Base-by-base conservation (phyloP, 176 grass and related monocot genomes). In the Eragrostis curvula region DNA sequence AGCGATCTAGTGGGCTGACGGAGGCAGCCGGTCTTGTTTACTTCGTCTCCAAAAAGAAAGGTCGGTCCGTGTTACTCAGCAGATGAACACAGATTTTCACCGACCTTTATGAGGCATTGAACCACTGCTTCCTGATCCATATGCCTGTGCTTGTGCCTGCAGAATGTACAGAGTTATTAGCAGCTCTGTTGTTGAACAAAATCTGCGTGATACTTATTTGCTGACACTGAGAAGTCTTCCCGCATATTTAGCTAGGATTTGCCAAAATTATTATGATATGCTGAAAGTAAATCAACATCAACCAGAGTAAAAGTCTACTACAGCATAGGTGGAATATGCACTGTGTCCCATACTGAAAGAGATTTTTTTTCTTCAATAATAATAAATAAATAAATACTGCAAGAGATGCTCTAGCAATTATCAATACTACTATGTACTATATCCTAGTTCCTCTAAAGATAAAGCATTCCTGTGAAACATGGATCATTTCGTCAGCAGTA, bases 121-220 rank as follows among this genome's bases (percentile, higher is more conserved):
- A 29, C 42, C 0, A 29, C 12, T 18, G 57, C 47, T 47, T 25
- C 67, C 55, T 41, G 32, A 20, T 59, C 42, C 55, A 57, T 66
- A 20, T 18, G 15, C 63, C 50, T 41, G 61, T 30, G 7, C 32
- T 44, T 70, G 32, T 77, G 27, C 62, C 82, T 89, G 82, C 62
- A 81, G 39, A 42, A 64, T 40, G 14, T 44, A 32, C 21, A 21
- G 64, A 30, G 18, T 48, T 62, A 74, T 16, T 75, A 36, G 3
- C 28, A 68, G 44, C 16, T 71, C 3, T 51, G 83, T 71, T 79
- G 6, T 27, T 62, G 52, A 66, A 75, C 42, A 82, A 82, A 12
- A 9, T 36, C 64, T 3, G 1, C 6, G 23, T 44, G 42, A 23
- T 68, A 68, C 5, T 42, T 9, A 13, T 48, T 71, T 43, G 47